phyloP scores from a whole-genome alignment of 148 eudicot genomes.

The Cornus suecica region DNA sequence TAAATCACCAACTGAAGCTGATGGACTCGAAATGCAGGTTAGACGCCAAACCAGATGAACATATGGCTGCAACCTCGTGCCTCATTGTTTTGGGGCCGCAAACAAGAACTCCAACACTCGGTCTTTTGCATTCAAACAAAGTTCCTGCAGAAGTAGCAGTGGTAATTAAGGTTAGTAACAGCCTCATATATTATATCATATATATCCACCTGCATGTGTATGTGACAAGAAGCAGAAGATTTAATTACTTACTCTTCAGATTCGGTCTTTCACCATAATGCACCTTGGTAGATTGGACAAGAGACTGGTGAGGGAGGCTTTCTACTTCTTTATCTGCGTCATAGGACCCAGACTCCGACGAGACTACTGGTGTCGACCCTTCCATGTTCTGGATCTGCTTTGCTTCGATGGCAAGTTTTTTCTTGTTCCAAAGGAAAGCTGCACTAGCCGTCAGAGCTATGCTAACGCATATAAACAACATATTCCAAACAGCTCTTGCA shows the following conservation, averaged over 20 bases:
- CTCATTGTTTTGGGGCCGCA: slow-evolving; percentile 77
- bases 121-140: slow-evolving; percentile 46
- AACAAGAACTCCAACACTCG: slow-evolving; percentile 71
- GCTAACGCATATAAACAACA: slow-evolving; percentile 52
- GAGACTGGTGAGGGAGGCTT: slow-evolving; percentile 68
- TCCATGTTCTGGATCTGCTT: slow-evolving; percentile 55
- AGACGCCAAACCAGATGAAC: slow-evolving; percentile 58
- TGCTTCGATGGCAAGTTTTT: slow-evolving; percentile 36
- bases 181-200: background rate
- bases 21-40: slow-evolving; percentile 82
- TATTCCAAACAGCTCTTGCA: slow-evolving; percentile 32
- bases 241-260: slow-evolving; percentile 73
- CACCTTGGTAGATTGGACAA: slow-evolving; percentile 48
- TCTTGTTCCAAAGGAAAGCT: slow-evolving; percentile 74
- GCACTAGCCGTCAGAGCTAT: slow-evolving; percentile 39
- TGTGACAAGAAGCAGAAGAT: background rate
- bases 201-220: background rate
- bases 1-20: slow-evolving; percentile 81
- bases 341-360: slow-evolving; percentile 40
- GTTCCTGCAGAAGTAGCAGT: slow-evolving; percentile 35
- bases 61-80: slow-evolving; percentile 74
- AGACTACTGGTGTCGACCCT: slow-evolving; percentile 34
- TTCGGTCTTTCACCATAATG: slow-evolving; percentile 83
- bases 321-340: slow-evolving; percentile 70
- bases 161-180: background rate